Conservation (phyloP, 352 stramenopile species). For the Pythium biforme region DNA sequence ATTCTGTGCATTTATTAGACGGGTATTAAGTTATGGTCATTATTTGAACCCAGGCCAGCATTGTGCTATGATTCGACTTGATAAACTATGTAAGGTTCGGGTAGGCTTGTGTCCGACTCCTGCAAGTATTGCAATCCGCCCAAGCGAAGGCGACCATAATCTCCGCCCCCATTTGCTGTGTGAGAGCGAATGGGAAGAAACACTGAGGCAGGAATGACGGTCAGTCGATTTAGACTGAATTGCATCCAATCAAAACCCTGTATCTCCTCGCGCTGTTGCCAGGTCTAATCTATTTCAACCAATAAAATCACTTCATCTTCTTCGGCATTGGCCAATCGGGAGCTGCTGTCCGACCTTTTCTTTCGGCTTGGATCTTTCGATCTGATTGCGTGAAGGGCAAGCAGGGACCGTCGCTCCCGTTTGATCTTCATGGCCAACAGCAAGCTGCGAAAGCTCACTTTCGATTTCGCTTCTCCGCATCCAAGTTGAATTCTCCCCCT, state of each 20-base stretch:
- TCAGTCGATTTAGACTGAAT: background rate
- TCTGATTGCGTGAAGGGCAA: slow-evolving; percentile 5
- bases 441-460: slow-evolving; percentile 26
- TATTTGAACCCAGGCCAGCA: too few relatives aligned
- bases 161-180: too few relatives aligned
- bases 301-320: slow-evolving; percentile 12
- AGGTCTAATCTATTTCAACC: slow-evolving; percentile 10
- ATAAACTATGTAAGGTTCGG: too few relatives aligned
- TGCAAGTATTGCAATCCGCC: too few relatives aligned
- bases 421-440: background rate
- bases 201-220: background rate
- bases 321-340: slow-evolving; percentile 11
- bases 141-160: too few relatives aligned
- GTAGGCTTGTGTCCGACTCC: too few relatives aligned
- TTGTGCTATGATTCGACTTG: too few relatives aligned
- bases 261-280: background rate
- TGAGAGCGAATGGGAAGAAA: too few relatives aligned
- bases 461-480: slow-evolving; percentile 31
- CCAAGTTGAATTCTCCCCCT: slow-evolving; percentile 11
- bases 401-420: background rate
- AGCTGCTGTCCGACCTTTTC: slow-evolving; percentile 13
- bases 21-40: too few relatives aligned
- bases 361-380: background rate
- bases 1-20: too few relatives aligned
- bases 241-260: slow-evolving; percentile 17